Evolutionary conservation across 129 eudicot genomes (phyloP), one percentile per base, ranked within the genome.

Genomic region (Apium graveolens): DNA sequence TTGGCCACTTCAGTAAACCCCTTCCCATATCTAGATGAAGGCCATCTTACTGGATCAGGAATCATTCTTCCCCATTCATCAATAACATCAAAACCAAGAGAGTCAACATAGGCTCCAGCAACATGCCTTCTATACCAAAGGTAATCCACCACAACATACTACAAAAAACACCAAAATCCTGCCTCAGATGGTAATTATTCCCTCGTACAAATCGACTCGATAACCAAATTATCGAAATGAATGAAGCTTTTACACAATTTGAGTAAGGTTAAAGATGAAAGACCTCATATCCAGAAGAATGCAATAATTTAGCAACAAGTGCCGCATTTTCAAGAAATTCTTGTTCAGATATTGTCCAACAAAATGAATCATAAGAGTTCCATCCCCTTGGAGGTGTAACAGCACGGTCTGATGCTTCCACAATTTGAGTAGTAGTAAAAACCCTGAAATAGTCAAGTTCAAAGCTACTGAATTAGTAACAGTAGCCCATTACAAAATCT

Each of bases 61-160:
- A 90, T 65, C 99, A 96, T 62, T 83, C 99, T 87, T 75, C 99
- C 99, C 99, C 99, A 96, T 81, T 87, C 88, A 78, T 96, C 99
- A 77, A 92, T 90, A 42, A 90, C 97, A 84, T 96, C 99, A 60
- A 81, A 88, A 26, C 99, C 99, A 34, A 84, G 89, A 70, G 99
- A 90, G 82, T 96, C 95, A 38, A 79, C 87, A 74, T 80, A 79
- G 63, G 99, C 97, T 73, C 97, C 99, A 2, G 82, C 65, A 35
- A 89, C 97, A 73, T 86, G 76, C 80, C 79, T 89, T 85, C 99
- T 90, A 83, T 96, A 96, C 99, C 99, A 96, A 66, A 96, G 97
- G 85, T 90, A 96, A 69, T 96, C 99, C 85, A 96, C 93, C 83
- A 96, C 99, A 46, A 84, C 99, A 84, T 92, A 96, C 99, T 96